phyloP scores from a whole-genome alignment of 1,284 basidiomycete genomes.

The Ustilago sp. region DNA sequence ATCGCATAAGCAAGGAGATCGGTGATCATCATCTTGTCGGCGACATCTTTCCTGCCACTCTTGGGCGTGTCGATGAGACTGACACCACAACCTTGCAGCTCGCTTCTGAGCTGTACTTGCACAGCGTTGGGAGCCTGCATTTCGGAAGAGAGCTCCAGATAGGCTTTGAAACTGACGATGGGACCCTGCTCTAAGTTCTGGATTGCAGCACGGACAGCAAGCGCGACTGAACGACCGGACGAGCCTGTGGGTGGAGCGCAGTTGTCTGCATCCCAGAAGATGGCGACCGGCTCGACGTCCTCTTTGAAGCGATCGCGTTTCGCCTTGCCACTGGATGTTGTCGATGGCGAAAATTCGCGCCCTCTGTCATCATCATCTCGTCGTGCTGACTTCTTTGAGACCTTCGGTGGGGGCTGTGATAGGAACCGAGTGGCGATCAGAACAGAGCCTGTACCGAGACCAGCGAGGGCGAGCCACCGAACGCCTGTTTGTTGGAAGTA shows the following conservation, averaged over 20 bases:
- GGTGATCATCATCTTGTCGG: slow-evolving; percentile 66
- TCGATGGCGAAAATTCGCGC: slow-evolving; percentile 22
- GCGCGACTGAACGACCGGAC: slow-evolving; percentile 55
- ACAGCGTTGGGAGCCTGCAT: slow-evolving; percentile 43
- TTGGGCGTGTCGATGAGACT: slow-evolving; percentile 64
- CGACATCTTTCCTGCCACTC: slow-evolving; percentile 62
- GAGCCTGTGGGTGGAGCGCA: slow-evolving; percentile 61
- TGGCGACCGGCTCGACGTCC: slow-evolving; percentile 46
- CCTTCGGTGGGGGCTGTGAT: neutral
- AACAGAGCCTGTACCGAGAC: slow-evolving; percentile 37
- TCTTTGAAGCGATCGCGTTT: slow-evolving; percentile 39
- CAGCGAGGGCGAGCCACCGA: slow-evolving; percentile 38
- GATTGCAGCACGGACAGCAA: slow-evolving; percentile 50
- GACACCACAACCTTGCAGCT: slow-evolving; percentile 64
- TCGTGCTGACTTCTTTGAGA: neutral
- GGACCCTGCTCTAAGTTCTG: slow-evolving; percentile 48
- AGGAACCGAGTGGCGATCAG: slow-evolving; percentile 24
- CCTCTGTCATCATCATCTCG: slow-evolving; percentile 10
- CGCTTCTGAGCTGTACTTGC: slow-evolving; percentile 58
- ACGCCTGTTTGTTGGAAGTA: slow-evolving; percentile 25
- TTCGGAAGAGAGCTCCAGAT: slow-evolving; percentile 59
- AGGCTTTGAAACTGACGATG: slow-evolving; percentile 65
- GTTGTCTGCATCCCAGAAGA: slow-evolving; percentile 66
- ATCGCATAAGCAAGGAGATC: slow-evolving; percentile 63
- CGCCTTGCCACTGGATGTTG: slow-evolving; percentile 16